Evolutionary conservation across 164 flowering plant genomes (phyloP).

Genomic region (Tinospora cordifolia): DNA sequence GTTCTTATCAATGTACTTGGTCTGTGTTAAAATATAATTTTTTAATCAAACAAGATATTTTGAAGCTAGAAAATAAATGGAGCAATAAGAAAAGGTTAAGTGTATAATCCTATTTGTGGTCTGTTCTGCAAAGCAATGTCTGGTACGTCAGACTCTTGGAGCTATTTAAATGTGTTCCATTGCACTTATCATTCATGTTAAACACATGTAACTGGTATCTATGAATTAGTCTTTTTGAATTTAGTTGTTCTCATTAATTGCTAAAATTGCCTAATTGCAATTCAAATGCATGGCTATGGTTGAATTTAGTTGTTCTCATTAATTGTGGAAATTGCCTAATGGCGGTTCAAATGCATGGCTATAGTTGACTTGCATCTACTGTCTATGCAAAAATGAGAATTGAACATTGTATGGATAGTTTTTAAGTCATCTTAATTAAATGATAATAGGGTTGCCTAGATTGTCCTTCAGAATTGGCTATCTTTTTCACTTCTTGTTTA

Average conservation of each 20-base stretch:
- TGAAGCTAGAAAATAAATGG: neutral
- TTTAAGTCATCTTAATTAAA: neutral
- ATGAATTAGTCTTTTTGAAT: neutral
- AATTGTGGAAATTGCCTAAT: neutral
- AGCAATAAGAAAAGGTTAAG: neutral
- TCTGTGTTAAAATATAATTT: neutral
- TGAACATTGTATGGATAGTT: neutral
- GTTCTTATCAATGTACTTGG: neutral
- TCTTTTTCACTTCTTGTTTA: neutral
- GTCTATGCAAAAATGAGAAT: neutral
- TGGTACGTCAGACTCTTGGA: neutral
- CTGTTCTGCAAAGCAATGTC: neutral
- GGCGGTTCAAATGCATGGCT: neutral
- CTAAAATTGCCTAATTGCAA: neutral
- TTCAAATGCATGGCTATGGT: neutral
- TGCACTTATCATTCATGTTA: neutral
- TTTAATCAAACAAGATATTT: neutral
- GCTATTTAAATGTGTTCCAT: neutral
- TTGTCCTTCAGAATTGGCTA: neutral
- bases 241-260: neutral
- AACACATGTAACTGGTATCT: neutral
- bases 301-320: neutral
- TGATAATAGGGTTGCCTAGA: neutral
- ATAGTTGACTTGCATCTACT: too few species aligned
- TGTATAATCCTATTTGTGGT: neutral